A percentile compares a stretch with the other conserved stretches of the same genome.
These are phyloP conservation scores for Scheffersomyces lignosus DNA, from an alignment of 805 yeast genomes.

Conservation along the genomic window DNA sequence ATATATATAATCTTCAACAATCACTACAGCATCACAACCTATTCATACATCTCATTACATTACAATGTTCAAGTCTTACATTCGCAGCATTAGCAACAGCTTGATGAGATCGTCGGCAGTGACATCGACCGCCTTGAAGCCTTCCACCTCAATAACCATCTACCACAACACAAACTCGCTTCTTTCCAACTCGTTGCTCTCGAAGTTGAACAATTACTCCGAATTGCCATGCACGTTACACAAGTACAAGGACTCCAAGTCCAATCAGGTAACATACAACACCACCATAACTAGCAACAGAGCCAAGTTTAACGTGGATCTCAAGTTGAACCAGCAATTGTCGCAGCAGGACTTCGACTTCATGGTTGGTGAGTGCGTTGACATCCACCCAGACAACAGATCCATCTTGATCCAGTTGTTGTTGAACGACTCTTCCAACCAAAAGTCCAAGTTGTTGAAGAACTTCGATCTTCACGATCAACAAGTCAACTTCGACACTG, in stretches of 20 bases:
- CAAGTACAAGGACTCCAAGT: constrained; percentile 5
- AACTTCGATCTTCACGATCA: constrained; percentile 14
- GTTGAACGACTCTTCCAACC: constrained; percentile 18
- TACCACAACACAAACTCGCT: constrained; percentile 31
- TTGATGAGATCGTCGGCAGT: not conserved
- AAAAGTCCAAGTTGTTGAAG: constrained; percentile 1
- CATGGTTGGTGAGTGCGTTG: constrained; percentile 25
- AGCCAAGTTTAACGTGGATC: constrained; percentile 19
- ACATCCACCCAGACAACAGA: constrained; percentile 38
- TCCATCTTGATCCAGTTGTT: constrained; percentile 20
- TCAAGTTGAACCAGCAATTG: constrained; percentile 17
- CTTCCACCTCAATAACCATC: constrained; percentile 20
- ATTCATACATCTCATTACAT: no score
- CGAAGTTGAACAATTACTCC: constrained; percentile 17
- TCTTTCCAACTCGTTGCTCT: constrained; percentile 26
- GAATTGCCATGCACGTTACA: constrained; percentile 17
- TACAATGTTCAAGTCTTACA: not conserved
- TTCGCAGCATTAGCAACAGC: not conserved
- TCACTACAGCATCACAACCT: no score
- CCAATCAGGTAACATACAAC: not conserved
- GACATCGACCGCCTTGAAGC: constrained; percentile 3
- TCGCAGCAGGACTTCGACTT: constrained; percentile 26
- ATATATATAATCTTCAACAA: no score
- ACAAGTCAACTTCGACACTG: constrained; percentile 19
- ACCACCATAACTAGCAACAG: constrained; percentile 2